These are phyloP conservation scores for Taiozyma sp. DNA, from an alignment of 1,139 yeast genomes.

Conservation along the genomic window DNA sequence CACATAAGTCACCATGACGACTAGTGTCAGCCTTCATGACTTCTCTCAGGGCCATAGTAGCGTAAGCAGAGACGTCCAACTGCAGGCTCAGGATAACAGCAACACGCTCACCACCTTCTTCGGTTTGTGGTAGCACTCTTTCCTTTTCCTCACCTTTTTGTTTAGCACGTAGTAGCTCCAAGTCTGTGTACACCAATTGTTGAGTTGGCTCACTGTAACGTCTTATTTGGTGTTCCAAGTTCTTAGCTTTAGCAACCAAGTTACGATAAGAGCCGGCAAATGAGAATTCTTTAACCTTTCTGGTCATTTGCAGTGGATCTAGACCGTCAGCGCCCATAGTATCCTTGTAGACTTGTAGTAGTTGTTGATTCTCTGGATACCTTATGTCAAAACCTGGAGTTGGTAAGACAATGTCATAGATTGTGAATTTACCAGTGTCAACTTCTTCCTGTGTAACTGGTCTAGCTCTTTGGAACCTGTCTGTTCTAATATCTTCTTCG, in stretches of 20 bases:
- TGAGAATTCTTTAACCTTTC: conserved; percentile 85
- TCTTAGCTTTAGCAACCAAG: conserved; percentile 63
- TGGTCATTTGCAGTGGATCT: conserved; percentile 79
- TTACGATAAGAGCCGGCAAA: conserved; percentile 87
- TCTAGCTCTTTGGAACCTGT: conserved; percentile 25
- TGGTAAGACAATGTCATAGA: conserved; percentile 86
- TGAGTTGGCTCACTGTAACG: conserved; percentile 59
- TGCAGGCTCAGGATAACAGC: conserved; percentile 78
- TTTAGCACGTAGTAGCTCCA: conserved; percentile 54
- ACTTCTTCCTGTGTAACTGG: conserved; percentile 54
- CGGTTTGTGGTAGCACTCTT: conserved; percentile 27
- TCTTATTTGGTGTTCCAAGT: conserved; percentile 60
- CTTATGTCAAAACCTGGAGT: conserved; percentile 89
- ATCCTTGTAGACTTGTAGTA: conserved; percentile 61
- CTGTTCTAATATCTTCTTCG: conserved; percentile 56
- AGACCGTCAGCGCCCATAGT: conserved; percentile 79
- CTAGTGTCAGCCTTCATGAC: conserved; percentile 81
- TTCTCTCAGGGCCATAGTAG: conserved; percentile 96
- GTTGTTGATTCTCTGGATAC: conserved; percentile 67
- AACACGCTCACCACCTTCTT: conserved; percentile 46
- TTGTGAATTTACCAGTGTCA: conserved; percentile 58
- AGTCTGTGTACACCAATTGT: conserved; percentile 77
- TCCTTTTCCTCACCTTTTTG: conserved; percentile 31
- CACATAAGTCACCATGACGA: conserved; percentile 52
- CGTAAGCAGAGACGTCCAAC: conserved; percentile 85